Evolutionary conservation across 805 yeast genomes (phyloP).

Genomic region (Wickerhamomyces bovis): DNA sequence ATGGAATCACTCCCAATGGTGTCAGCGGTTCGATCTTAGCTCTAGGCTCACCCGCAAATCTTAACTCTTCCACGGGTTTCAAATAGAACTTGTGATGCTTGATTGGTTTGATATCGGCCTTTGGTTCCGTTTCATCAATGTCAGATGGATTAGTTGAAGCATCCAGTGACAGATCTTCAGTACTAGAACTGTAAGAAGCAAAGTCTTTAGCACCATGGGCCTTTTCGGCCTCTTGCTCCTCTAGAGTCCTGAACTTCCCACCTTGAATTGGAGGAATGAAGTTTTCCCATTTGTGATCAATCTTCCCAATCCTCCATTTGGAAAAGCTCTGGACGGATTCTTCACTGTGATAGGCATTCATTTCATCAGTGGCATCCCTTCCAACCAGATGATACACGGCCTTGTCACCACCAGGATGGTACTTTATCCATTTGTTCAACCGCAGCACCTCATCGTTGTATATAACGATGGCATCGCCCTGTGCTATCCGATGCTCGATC

Average conservation of each 20-base stretch:
- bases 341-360: slow-evolving; percentile 72
- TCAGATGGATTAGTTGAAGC: slow-evolving; percentile 16
- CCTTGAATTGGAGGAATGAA: slow-evolving; percentile 88
- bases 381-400: slow-evolving; percentile 84
- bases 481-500: slow-evolving; percentile 53
- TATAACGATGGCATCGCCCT: slow-evolving; percentile 67
- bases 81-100: neutral
- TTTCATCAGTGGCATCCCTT: slow-evolving; percentile 86
- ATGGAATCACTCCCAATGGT: slow-evolving; percentile 41
- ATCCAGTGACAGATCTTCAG: slow-evolving; percentile 1
- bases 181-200: slow-evolving; percentile 1
- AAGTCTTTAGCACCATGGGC: neutral
- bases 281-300: slow-evolving; percentile 64
- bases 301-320: slow-evolving; percentile 60
- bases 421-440: slow-evolving; percentile 62
- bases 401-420: slow-evolving; percentile 87
- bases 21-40: slow-evolving; percentile 44
- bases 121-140: slow-evolving; percentile 8
- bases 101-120: slow-evolving; percentile 1
- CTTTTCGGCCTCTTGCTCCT: slow-evolving; percentile 19
- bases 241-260: slow-evolving; percentile 39
- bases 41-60: slow-evolving; percentile 36
- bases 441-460: slow-evolving; percentile 55
- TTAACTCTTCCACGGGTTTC: neutral
- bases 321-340: slow-evolving; percentile 47